phyloP scores from a whole-genome alignment of 2,329 filamentous ascomycete species.

The Emergomyces pasteurianus region DNA sequence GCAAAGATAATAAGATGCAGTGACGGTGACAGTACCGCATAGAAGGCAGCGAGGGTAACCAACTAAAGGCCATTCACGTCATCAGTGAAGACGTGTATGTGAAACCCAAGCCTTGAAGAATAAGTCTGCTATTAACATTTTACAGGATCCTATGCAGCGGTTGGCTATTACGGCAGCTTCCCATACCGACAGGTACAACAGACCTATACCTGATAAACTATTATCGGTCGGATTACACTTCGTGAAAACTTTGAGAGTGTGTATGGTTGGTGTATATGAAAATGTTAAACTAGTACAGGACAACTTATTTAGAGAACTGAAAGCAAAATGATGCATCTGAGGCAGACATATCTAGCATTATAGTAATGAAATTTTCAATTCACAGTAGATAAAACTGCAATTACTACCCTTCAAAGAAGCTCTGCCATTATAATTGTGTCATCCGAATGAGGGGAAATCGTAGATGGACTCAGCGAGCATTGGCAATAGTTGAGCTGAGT shows the following conservation, averaged over 20 bases:
- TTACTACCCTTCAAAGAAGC: neutral
- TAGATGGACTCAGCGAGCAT: neutral
- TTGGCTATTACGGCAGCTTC: neutral
- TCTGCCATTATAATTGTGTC: neutral
- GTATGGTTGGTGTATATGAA: neutral
- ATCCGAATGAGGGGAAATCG: neutral
- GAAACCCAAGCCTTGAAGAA: neutral
- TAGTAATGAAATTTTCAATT: neutral
- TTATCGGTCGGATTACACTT: conserved; percentile 1
- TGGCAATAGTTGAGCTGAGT: neutral
- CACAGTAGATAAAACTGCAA: neutral
- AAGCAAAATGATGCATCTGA: neutral
- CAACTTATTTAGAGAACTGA: neutral
- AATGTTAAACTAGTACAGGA: neutral
- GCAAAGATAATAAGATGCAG: conserved; percentile 2
- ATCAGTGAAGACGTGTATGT: conserved; percentile 3
- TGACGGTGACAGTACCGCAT: conserved; percentile 1
- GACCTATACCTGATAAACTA: conserved; percentile 3
- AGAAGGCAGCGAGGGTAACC: neutral
- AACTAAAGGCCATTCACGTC: neutral
- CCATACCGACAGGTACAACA: neutral
- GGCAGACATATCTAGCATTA: neutral
- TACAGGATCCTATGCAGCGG: conserved; percentile 4
- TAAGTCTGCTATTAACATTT: neutral
- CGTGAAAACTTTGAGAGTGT: neutral